Evolutionary conservation across 179 eudicot genomes (phyloP).

Genomic region (Actinidia arguta): DNA sequence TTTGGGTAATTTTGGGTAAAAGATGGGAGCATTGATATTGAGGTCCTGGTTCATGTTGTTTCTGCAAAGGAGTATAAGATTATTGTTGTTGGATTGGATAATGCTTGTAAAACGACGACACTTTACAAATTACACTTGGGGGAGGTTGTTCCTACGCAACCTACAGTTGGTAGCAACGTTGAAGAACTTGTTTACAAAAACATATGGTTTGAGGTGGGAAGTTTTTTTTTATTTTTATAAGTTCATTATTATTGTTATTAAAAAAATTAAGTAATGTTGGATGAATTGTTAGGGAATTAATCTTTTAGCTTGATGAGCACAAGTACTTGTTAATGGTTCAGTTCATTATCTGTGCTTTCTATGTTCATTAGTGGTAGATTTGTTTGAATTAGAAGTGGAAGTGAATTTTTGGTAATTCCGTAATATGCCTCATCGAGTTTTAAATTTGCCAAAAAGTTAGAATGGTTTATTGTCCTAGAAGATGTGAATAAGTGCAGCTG

Average conservation of each 20-base stretch:
- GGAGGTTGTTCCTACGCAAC: constrained; percentile 96
- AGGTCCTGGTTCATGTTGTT: constrained; percentile 97
- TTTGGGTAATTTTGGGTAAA: constrained; percentile 13
- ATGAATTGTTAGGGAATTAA: not conserved
- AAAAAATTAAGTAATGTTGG: not conserved
- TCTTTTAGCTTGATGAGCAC: not conserved
- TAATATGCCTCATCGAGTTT: not conserved
- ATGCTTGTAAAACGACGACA: constrained; percentile 97
- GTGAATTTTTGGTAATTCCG: not conserved
- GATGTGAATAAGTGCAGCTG: not conserved
- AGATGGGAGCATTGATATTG: constrained; percentile 87
- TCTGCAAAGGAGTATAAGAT: constrained; percentile 96
- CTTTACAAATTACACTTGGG: constrained; percentile 97
- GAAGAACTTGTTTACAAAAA: constrained; percentile 98
- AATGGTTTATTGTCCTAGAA: not conserved
- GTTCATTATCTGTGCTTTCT: constrained; percentile 5
- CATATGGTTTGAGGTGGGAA: constrained; percentile 84
- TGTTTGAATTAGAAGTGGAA: not conserved
- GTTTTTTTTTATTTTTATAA: not conserved
- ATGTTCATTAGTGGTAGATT: not conserved
- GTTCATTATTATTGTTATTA: not conserved
- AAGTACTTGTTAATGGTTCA: not conserved
- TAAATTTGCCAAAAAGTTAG: not conserved
- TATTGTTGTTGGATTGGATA: constrained; percentile 92
- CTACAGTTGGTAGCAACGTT: constrained; percentile 98